Evolutionary conservation across 495 filamentous ascomycete species (phyloP), one percentile per base, ranked within the genome.

Genomic region (Gamarada debralockiae): DNA sequence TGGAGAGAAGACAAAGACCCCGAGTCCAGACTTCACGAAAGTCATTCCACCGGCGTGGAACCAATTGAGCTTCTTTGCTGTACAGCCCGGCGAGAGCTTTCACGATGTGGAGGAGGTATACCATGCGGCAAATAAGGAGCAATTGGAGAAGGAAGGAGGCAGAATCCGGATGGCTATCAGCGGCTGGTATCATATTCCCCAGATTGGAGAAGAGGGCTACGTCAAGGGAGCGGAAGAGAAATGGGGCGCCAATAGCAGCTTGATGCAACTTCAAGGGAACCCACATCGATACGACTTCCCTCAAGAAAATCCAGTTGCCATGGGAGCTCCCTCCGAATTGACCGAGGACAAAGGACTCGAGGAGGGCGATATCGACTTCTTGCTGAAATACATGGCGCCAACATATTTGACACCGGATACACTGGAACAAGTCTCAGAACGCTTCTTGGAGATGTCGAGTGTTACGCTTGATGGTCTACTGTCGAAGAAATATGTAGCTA

Each of bases 51-150:
- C 93, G 1, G 88, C 90, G 1, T 99, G 92, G 82, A 96, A 96
- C 67, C 93, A 99, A 74, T 75, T 99, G 46, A 90, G 87, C 51
- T 97, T 99, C 77, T 98, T 99, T 65, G 91, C 91, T 21, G 95
- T 99, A 12, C 92, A 96, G 70, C 93, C 93, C 0, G 93, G 95
- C 1, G 80, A 93, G 75, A 97, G 92, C 64, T 99, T 96, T 70
- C 93, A 99, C 67, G 93, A 97, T 71, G 93, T 99, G 45, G 92
- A 97, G 71, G 93, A 99, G 67, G 95, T 99, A 14, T 97, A 95
- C 68, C 79, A 87, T 59, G 76, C 80, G 37, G 66, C 70, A 39
- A 70, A 56, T 29, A 70, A 73, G 62, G 65, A 70, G 37, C 70
- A 77, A 51, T 70, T 74, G 2, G 79, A 81, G 48, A 79, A 80